Conservation (phyloP, 805 yeast species). For the Yamadazyma kitorensis region DNA sequence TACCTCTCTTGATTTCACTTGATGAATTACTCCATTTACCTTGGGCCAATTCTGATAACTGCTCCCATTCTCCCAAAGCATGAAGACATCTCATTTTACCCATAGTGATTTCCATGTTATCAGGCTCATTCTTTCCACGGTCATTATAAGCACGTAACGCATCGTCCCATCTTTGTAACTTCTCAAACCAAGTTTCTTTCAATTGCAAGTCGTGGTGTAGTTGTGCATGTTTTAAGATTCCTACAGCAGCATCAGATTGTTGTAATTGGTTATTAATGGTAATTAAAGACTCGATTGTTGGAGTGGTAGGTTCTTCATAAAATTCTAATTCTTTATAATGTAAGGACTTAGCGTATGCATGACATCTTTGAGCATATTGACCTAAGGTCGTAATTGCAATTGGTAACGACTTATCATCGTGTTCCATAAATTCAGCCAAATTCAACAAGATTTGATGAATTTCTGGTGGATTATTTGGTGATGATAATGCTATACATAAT, state of each 20-base stretch:
- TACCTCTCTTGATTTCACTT: slow-evolving; percentile 70
- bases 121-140: slow-evolving; percentile 62
- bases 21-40: slow-evolving; percentile 79
- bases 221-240: slow-evolving; percentile 92
- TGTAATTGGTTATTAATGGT: slow-evolving; percentile 92
- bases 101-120: slow-evolving; percentile 84
- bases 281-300: slow-evolving; percentile 88
- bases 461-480: slow-evolving; percentile 93
- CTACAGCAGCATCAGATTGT: slow-evolving; percentile 97
- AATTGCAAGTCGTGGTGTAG: slow-evolving; percentile 85
- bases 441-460: slow-evolving; percentile 87
- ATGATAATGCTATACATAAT: slow-evolving; percentile 80
- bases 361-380: slow-evolving; percentile 90
- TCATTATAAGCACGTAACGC: slow-evolving; percentile 87
- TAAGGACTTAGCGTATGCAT: slow-evolving; percentile 95
- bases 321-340: slow-evolving; percentile 96
- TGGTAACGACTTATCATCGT: slow-evolving; percentile 91
- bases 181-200: slow-evolving; percentile 97
- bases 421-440: slow-evolving; percentile 95
- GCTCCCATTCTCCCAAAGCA: slow-evolving; percentile 99
- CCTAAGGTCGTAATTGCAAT: slow-evolving; percentile 88
- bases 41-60: slow-evolving; percentile 77
- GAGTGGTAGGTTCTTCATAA: slow-evolving; percentile 87
- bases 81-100: slow-evolving; percentile 98
- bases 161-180: slow-evolving; percentile 96